Evolutionary conservation across 2,329 filamentous ascomycete genomes (phyloP).

Genomic region (Xylaria sp.): DNA sequence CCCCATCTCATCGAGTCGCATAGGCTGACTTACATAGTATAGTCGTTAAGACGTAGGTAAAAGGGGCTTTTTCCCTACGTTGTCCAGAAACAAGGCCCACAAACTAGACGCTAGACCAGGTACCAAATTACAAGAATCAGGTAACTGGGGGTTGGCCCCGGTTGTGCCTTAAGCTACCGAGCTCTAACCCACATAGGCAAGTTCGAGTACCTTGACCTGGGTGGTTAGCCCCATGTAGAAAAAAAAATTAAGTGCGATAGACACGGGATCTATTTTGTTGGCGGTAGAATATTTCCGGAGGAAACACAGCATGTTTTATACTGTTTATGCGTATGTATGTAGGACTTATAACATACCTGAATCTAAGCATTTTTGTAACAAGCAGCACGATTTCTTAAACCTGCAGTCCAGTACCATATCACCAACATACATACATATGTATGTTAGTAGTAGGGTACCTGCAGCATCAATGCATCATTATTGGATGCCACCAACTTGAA

Average conservation of each 20-base stretch:
- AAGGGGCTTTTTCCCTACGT: constrained; percentile 3
- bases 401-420: no score
- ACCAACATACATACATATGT: no score
- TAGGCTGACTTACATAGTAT: background rate
- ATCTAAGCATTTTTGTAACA: no score
- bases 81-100: background rate
- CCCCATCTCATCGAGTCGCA: no score
- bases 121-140: background rate
- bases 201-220: background rate
- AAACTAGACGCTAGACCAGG: background rate
- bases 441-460: background rate
- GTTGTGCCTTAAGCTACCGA: background rate
- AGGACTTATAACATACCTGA: background rate
- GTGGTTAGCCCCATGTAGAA: background rate
- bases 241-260: background rate
- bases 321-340: background rate
- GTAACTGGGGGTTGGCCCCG: background rate
- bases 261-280: background rate
- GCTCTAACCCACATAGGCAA: background rate
- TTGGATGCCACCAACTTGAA: background rate
- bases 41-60: background rate
- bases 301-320: background rate
- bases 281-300: background rate
- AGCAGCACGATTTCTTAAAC: no score
- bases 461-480: background rate